phyloP scores from a whole-genome alignment of 73 alveolate genomes.

The Halteria grandinella region DNA sequence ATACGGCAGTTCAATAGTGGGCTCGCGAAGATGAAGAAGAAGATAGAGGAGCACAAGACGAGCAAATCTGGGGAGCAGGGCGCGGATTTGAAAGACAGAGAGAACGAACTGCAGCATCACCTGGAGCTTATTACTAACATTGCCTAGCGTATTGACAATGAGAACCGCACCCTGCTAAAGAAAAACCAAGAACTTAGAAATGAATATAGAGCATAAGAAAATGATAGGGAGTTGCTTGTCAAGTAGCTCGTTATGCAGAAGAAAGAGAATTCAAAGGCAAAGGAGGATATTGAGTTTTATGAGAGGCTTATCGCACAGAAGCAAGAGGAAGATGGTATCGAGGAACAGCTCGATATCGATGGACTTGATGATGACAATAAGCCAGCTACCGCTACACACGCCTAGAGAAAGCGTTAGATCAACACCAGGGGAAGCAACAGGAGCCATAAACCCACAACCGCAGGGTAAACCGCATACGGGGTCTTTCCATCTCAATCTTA shows the following conservation, averaged over 20 bases:
- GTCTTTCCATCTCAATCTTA: background rate
- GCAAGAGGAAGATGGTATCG: slow-evolving; percentile 49
- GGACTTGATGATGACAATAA: background rate
- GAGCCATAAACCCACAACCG: background rate
- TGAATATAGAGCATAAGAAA: slow-evolving; percentile 74
- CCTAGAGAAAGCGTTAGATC: slow-evolving; percentile 3
- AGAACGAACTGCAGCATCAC: slow-evolving; percentile 72
- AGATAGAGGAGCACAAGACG: slow-evolving; percentile 67
- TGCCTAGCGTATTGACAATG: slow-evolving; percentile 76
- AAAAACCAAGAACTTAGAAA: slow-evolving; percentile 71
- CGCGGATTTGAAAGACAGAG: slow-evolving; percentile 75
- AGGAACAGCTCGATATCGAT: slow-evolving; percentile 32
- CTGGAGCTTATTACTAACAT: slow-evolving; percentile 65
- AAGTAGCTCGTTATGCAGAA: slow-evolving; percentile 68
- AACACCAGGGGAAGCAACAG: slow-evolving; percentile 47
- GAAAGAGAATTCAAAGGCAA: slow-evolving; percentile 70
- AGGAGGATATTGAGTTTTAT: slow-evolving; percentile 67
- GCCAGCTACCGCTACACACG: background rate
- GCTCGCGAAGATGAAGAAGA: slow-evolving; percentile 63
- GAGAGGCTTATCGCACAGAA: slow-evolving; percentile 60
- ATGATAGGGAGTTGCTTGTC: slow-evolving; percentile 69
- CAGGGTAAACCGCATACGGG: background rate
- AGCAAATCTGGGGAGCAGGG: slow-evolving; percentile 68
- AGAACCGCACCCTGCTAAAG: slow-evolving; percentile 69
- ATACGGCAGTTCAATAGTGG: slow-evolving; percentile 70